A percentile compares a stretch with the other conserved stretches of the same genome.
Evolutionary conservation across 2,329 filamentous ascomycete species (phyloP).

Genomic region (Sclerotinia subarctica): DNA sequence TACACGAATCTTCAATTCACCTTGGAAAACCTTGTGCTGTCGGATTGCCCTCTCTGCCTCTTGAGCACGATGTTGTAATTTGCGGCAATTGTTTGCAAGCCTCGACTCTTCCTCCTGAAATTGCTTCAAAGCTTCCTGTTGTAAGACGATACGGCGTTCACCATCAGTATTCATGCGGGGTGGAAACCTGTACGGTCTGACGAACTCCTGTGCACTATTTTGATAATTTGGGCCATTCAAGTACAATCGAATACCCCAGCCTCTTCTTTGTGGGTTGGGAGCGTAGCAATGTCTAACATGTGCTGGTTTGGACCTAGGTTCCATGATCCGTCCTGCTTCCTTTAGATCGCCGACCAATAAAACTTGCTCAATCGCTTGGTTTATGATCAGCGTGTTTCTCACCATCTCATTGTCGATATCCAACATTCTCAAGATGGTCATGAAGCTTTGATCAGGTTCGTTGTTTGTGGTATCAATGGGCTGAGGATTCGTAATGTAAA

Average conservation of each 20-base stretch:
- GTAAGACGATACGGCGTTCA: slow-evolving; percentile 59
- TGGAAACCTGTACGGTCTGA: slow-evolving; percentile 39
- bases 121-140: slow-evolving; percentile 50
- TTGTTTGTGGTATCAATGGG: slow-evolving; percentile 58
- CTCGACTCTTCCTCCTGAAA: slow-evolving; percentile 54
- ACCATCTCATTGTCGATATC: slow-evolving; percentile 79
- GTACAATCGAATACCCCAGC: slow-evolving; percentile 59
- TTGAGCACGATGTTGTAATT: slow-evolving; percentile 47
- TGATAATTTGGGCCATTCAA: slow-evolving; percentile 41
- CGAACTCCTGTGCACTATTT: slow-evolving; percentile 49
- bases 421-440: slow-evolving; percentile 77
- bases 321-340: slow-evolving; percentile 68
- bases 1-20: slow-evolving; percentile 51
- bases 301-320: slow-evolving; percentile 52
- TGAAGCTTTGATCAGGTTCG: slow-evolving; percentile 69
- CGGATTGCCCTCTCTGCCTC: slow-evolving; percentile 48
- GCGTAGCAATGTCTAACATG: slow-evolving; percentile 75
- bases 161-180: slow-evolving; percentile 80
- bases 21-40: slow-evolving; percentile 47
- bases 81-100: slow-evolving; percentile 39
- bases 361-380: slow-evolving; percentile 76
- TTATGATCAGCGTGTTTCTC: slow-evolving; percentile 79
- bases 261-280: slow-evolving; percentile 58
- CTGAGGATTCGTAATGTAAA: slow-evolving; percentile 54
- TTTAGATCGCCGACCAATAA: slow-evolving; percentile 68